Evolutionary conservation across 2,329 filamentous ascomycete genomes (phyloP), one percentile per base, ranked within the genome.

Genomic region (Pyrenochaeta sp.): DNA sequence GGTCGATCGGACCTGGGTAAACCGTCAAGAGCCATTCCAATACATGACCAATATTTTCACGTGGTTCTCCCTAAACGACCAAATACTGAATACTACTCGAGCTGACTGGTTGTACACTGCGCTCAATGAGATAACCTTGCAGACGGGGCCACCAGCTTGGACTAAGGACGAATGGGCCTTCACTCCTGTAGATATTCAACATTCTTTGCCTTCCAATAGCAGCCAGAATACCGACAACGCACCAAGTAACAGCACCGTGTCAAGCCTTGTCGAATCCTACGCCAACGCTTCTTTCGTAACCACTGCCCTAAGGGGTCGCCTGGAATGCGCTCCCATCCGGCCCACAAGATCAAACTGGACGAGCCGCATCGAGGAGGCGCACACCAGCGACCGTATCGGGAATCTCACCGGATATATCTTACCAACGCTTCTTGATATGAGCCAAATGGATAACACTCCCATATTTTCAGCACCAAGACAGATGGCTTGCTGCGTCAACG

Each of bases 101-200:
- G 30, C 40, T 10, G 53, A 59, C 43, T 59, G 57, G 57, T 12
- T 59, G 24, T 56, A 59, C 30, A 56, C 24, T 15, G 57, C 52
- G 8, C 37, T 56, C 2, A 49, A 56, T 27, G 44, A 59, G 13
- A 30, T 59, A 2, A 54, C 57, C 15, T 32, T 59, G 39, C 27
- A 42, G 19, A 43, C 40, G 2, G 32, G 19, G 2, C 8, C 46
- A 24, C 57, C 45, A 43, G n/a, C 46, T 12, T 59, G 57, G 57
- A 56, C 44, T 7, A 27, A n/a, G 37, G 53, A 59, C 25, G 57
- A 39, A 13, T 59, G 57, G 57, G 28, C 24, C 15, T 59, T 59
- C 40, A 59, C 57, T 12, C 57, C 57, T 12, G 32, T 56, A 5
- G 22, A 30, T 13, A 13, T 50, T 22, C 12, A 43, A 5, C 8